Conservation (phyloP, 208 protist genomes). For the Herpetomonas tarakana region DNA sequence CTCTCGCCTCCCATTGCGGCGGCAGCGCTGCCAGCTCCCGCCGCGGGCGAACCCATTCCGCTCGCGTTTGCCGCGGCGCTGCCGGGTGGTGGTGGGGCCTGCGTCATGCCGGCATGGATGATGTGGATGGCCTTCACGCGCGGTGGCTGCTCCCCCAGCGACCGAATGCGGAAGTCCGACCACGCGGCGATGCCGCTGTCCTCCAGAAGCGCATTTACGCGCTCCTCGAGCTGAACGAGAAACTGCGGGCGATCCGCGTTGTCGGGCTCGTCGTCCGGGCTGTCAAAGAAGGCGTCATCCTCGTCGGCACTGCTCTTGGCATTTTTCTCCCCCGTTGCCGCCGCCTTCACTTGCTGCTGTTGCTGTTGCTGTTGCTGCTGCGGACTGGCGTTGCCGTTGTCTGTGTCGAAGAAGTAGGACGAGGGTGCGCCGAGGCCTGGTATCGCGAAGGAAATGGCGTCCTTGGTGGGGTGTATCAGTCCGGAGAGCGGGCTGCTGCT, state of each 20-base stretch:
- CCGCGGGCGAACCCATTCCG: background rate
- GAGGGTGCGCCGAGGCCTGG: background rate
- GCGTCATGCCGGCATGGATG: conserved; percentile 20
- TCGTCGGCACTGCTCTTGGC: conserved; percentile 13
- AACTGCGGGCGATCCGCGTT: conserved; percentile 13
- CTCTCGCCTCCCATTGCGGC: background rate
- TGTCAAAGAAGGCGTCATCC: background rate
- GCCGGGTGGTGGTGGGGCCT: conserved; percentile 9
- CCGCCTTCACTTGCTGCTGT: background rate
- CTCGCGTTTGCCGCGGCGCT: background rate
- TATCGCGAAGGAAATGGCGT: too few relatives aligned
- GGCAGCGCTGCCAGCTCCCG: background rate
- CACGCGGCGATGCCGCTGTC: conserved; percentile 77
- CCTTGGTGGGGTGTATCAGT: too few relatives aligned
- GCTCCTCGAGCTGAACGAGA: conserved; percentile 57
- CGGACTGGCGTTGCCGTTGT: background rate
- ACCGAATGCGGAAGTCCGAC: conserved; percentile 57
- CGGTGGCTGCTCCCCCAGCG: conserved; percentile 57
- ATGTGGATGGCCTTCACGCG: conserved; percentile 60
- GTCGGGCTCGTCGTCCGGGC: background rate
- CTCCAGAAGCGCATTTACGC: conserved; percentile 71
- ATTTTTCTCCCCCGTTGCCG: conserved; percentile 1
- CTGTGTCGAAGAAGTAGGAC: background rate
- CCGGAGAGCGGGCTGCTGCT: background rate
- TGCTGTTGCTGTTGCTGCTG: conserved; percentile 6